phyloP scores from a whole-genome alignment of 176 grass and related monocot genomes.

The Zea mays region DNA sequence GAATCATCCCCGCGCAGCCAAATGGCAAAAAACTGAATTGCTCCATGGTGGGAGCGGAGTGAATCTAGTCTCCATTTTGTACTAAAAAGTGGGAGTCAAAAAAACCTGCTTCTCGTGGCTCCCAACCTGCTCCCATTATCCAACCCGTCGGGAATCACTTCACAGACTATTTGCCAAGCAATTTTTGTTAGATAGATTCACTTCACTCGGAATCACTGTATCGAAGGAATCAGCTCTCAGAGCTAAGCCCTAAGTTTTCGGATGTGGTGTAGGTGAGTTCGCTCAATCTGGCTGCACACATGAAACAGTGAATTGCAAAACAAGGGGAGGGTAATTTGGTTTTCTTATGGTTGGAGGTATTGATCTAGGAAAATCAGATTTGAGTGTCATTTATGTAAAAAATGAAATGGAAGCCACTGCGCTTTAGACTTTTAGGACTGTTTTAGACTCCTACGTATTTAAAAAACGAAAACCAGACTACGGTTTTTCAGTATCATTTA shows the following conservation, averaged over 20 bases:
- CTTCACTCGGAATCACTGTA: too few relatives aligned
- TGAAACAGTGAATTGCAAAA: neutral
- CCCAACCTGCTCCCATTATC: too few relatives aligned
- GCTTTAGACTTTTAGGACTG: conserved; percentile 9
- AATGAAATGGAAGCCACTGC: neutral
- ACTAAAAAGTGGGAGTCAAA: too few relatives aligned
- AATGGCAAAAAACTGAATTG: too few relatives aligned
- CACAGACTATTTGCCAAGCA: too few relatives aligned
- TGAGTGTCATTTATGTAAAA: neutral
- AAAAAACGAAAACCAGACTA: neutral
- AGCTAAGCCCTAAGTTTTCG: neutral
- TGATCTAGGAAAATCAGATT: neutral
- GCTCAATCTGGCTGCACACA: neutral
- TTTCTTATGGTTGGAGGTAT: neutral
- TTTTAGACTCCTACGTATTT: neutral
- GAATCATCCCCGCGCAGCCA: too few relatives aligned
- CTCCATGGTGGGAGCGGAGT: too few relatives aligned
- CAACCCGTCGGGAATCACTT: too few relatives aligned
- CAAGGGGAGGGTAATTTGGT: neutral
- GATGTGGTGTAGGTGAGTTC: neutral
- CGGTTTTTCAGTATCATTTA: neutral
- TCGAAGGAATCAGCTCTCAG: too few relatives aligned
- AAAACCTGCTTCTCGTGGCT: too few relatives aligned
- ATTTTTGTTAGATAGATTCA: too few relatives aligned
- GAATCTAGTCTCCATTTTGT: too few relatives aligned